Evolutionary conservation across 169 alveolate species (phyloP).

Genomic region (Nephromyces sp.): DNA sequence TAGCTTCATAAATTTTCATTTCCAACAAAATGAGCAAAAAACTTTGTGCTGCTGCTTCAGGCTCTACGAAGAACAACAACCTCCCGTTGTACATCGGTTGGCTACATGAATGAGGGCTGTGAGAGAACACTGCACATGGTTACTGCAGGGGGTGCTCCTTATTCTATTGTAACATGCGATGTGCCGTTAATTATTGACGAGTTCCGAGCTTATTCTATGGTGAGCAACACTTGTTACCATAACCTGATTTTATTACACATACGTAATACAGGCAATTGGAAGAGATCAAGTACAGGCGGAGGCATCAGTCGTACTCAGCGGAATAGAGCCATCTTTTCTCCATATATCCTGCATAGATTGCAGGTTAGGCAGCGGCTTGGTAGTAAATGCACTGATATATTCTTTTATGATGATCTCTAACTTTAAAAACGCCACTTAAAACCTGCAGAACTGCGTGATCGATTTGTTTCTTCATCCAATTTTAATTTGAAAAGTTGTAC

Average conservation of each 20-base stretch:
- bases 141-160: conserved; percentile 54
- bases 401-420: no score
- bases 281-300: conserved; percentile 57
- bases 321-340: conserved; percentile 68
- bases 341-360: conserved; percentile 71
- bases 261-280: conserved; percentile 45
- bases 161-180: conserved; percentile 55
- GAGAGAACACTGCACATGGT: no score
- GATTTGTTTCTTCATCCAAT: no score
- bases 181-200: conserved; percentile 70
- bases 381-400: no score
- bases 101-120: neutral
- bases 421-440: no score
- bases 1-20: no score
- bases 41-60: no score
- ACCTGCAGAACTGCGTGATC: no score
- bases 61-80: conserved; percentile 52
- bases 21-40: no score
- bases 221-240: neutral
- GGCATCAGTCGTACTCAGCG: conserved; percentile 57
- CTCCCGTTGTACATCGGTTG: conserved; percentile 67
- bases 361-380: conserved; percentile 55
- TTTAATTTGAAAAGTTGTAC: no score
- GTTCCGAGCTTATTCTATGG: conserved; percentile 47
- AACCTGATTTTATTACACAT: no score